Percentiles rank a stretch among this genome's conserved stretches.
Evolutionary conservation across 208 protist genomes (phyloP).

Genomic region (Porcisia hertigi): DNA sequence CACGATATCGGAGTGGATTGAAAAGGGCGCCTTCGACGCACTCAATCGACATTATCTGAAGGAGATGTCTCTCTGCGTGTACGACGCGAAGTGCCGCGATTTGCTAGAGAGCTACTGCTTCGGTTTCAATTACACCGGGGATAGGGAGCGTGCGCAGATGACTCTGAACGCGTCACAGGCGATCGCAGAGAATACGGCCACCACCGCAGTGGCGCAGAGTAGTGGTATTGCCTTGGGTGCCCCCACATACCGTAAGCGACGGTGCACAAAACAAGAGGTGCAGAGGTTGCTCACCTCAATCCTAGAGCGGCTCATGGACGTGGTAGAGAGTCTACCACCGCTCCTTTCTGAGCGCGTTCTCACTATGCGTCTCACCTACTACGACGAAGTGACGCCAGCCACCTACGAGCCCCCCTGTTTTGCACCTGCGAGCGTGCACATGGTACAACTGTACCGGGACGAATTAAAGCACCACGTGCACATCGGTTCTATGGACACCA

Average conservation of each 20-base stretch:
- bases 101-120: constrained; percentile 84
- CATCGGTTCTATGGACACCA: constrained; percentile 66
- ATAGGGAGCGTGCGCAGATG: constrained; percentile 50
- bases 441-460: constrained; percentile 52
- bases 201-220: neutral
- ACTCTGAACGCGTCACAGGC: constrained; percentile 48
- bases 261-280: constrained; percentile 60
- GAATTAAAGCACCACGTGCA: constrained; percentile 47
- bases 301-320: constrained; percentile 61
- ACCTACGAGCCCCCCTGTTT: constrained; percentile 84
- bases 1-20: constrained; percentile 73
- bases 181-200: neutral
- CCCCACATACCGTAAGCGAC: constrained; percentile 7
- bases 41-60: constrained; percentile 80
- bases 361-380: constrained; percentile 79
- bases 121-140: constrained; percentile 56
- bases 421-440: constrained; percentile 54
- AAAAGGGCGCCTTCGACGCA: constrained; percentile 81
- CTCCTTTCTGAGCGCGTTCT: constrained; percentile 66
- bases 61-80: constrained; percentile 77
- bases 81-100: constrained; percentile 52
- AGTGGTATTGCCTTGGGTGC: neutral
- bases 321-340: constrained; percentile 67
- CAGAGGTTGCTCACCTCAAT: constrained; percentile 53
- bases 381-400: constrained; percentile 64